Evolutionary conservation across 352 stramenopile species (phyloP).

Genomic region (Phytopythium oedochilum): DNA sequence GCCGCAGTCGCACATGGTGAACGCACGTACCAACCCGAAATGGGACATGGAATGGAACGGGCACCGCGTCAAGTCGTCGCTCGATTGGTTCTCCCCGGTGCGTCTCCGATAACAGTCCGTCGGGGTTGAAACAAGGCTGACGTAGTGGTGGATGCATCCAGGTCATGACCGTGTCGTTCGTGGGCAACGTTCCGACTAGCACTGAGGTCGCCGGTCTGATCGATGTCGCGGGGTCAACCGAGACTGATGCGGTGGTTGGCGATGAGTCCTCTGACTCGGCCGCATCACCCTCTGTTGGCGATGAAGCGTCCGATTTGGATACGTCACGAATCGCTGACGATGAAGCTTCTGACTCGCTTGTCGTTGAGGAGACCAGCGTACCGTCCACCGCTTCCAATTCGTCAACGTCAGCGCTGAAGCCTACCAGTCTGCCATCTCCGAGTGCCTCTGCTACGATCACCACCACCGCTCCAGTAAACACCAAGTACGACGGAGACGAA

Average conservation of each 20-base stretch:
- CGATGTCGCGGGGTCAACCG: not conserved
- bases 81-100: conserved; percentile 70
- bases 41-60: conserved; percentile 71
- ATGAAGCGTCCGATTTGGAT: not conserved
- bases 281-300: not conserved
- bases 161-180: conserved; percentile 28
- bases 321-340: not conserved
- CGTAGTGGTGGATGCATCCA: conserved; percentile 7
- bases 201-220: not conserved
- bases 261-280: not conserved
- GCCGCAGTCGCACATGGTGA: conserved; percentile 81
- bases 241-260: not conserved
- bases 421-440: not conserved
- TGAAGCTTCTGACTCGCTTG: not conserved
- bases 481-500: not conserved
- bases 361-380: not conserved
- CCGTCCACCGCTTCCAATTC: not conserved
- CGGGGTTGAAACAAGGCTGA: not conserved
- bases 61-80: conserved; percentile 42
- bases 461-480: not conserved
- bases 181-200: not conserved
- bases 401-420: not conserved
- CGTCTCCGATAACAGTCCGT: too few species aligned
- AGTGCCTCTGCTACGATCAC: not conserved
- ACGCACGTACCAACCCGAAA: conserved; percentile 63